Evolutionary conservation across 1,284 basidiomycete genomes (phyloP).

Genomic region (Apiotrichum laibachii): DNA sequence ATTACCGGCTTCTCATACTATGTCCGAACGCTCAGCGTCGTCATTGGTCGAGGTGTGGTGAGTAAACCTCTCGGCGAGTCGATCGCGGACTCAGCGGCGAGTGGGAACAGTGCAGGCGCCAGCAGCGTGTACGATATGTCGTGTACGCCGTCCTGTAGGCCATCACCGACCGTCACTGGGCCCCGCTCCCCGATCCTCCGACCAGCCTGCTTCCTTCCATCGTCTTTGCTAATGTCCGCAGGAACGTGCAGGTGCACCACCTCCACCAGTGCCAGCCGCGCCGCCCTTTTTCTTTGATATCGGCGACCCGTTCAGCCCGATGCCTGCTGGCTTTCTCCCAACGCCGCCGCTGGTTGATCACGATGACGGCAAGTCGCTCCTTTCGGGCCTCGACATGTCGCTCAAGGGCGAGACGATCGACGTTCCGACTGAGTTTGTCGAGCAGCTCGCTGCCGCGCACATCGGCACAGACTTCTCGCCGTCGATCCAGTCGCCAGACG

Average conservation of each 20-base stretch:
- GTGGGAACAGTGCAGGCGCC: neutral
- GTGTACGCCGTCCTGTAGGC: neutral
- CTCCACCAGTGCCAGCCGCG: slow-evolving; percentile 27
- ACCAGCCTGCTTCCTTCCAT: neutral
- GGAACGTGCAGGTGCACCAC: slow-evolving; percentile 28
- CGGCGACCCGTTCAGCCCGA: neutral
- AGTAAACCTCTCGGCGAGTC: slow-evolving; percentile 15
- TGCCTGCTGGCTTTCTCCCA: neutral
- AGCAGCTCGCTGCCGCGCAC: neutral
- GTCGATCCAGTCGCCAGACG: neutral
- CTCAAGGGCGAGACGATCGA: slow-evolving; percentile 7
- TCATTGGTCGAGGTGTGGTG: slow-evolving; percentile 49
- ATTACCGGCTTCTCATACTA: slow-evolving; percentile 52
- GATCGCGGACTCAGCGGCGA: too few relatives aligned
- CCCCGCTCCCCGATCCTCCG: too few relatives aligned
- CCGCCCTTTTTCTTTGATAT: neutral
- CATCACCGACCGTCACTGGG: neutral
- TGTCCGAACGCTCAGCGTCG: slow-evolving; percentile 48
- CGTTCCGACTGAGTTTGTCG: slow-evolving; percentile 3
- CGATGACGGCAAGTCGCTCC: neutral
- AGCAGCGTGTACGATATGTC: neutral
- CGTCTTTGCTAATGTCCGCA: slow-evolving; percentile 8
- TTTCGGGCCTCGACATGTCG: neutral
- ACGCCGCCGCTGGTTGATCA: slow-evolving; percentile 1
- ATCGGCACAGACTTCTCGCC: neutral